Conservation (phyloP, 2,329 filamentous ascomycete genomes). For the Dactylellina sp. region DNA sequence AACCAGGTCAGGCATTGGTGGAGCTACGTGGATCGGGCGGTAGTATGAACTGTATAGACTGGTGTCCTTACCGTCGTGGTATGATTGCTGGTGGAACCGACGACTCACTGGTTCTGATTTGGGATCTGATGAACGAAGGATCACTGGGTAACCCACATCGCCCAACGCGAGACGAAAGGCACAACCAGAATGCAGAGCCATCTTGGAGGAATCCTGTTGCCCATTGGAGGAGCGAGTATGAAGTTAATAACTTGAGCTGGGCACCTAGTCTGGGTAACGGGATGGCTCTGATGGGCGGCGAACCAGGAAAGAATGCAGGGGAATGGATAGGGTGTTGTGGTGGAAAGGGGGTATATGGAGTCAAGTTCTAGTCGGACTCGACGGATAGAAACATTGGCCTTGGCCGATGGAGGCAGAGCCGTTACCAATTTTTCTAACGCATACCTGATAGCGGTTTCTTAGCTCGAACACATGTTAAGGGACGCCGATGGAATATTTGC, state of each 20-base stretch:
- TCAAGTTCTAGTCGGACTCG: conserved; percentile 55
- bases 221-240: conserved; percentile 86
- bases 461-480: neutral
- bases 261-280: conserved; percentile 76
- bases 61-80: conserved; percentile 87
- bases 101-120: conserved; percentile 89
- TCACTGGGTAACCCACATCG: conserved; percentile 62
- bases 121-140: conserved; percentile 84
- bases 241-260: conserved; percentile 87
- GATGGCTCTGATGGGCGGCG: conserved; percentile 54
- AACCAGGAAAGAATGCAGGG: conserved; percentile 48
- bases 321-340: conserved; percentile 54
- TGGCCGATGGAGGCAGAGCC: conserved; percentile 7
- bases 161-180: conserved; percentile 62
- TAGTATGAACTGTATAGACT: conserved; percentile 91
- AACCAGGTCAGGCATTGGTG: conserved; percentile 92
- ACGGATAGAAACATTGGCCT: conserved; percentile 13
- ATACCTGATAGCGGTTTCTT: neutral
- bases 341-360: conserved; percentile 51
- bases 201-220: conserved; percentile 73
- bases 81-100: conserved; percentile 91
- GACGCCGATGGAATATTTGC: neutral
- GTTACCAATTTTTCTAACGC: neutral
- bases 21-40: conserved; percentile 90
- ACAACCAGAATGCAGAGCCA: conserved; percentile 61